Evolutionary conservation across 169 alveolate species (phyloP).

Genomic region (Plasmodium inui): DNA sequence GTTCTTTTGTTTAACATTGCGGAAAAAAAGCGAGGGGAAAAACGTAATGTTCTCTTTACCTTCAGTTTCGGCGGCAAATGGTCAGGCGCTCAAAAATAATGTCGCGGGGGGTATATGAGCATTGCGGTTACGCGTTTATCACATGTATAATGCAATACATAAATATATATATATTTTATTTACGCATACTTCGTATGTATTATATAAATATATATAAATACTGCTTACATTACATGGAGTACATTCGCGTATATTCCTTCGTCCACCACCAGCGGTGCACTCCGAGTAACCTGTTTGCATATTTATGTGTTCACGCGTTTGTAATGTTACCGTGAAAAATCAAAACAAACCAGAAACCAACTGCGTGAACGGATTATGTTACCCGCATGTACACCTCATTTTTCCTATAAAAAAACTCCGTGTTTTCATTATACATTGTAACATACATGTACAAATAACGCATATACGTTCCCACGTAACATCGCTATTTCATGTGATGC

Average conservation of each 20-base stretch:
- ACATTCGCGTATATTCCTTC: background rate
- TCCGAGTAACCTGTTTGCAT: background rate
- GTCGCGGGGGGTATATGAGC: background rate
- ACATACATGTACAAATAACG: constrained; percentile 2
- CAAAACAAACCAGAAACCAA: background rate
- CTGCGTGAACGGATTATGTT: background rate
- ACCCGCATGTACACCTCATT: background rate
- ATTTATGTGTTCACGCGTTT: background rate
- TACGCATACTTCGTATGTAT: background rate
- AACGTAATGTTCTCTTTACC: background rate
- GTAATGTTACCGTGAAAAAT: background rate
- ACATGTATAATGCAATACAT: background rate
- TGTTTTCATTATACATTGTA: constrained; percentile 9
- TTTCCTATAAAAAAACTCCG: background rate
- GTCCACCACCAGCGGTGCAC: background rate
- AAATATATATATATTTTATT: background rate
- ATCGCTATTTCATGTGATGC: background rate
- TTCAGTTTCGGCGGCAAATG: background rate
- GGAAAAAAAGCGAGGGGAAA: background rate
- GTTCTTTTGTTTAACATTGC: background rate
- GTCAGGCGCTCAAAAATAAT: background rate
- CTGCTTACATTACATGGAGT: background rate
- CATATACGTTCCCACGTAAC: background rate
- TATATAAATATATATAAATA: too few relatives aligned
- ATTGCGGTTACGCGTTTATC: background rate